Percentiles rank a stretch among this genome's conserved stretches.
Conservation (phyloP, 2,329 filamentous ascomycete species). For the Claviceps sorghi region DNA sequence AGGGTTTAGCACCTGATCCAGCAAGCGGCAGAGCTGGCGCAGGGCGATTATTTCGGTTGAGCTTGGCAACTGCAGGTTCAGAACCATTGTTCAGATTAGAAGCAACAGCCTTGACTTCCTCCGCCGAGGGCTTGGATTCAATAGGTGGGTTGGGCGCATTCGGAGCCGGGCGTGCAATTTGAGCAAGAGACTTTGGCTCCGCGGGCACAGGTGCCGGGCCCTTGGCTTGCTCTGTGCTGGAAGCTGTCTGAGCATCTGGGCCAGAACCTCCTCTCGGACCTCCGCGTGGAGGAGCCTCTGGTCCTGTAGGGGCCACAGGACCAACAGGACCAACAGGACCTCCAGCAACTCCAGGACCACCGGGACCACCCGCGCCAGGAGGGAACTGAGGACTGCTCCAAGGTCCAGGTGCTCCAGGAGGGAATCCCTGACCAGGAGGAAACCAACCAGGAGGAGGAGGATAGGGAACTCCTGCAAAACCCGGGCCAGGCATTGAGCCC, state of each 20-base stretch:
- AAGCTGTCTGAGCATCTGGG: conserved; percentile 31
- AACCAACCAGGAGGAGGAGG: conserved; percentile 68
- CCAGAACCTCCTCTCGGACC: conserved; percentile 26
- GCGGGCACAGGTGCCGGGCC: conserved; percentile 30
- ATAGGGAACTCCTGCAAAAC: conserved; percentile 62
- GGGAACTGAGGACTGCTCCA: conserved; percentile 48
- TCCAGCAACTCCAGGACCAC: background rate
- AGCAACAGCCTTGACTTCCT: conserved; percentile 28
- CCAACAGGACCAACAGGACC: conserved; percentile 31
- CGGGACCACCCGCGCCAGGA: conserved; percentile 25
- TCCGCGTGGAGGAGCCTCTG: conserved; percentile 40
- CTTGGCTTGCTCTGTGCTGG: conserved; percentile 33
- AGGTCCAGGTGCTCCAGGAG: conserved; percentile 35
- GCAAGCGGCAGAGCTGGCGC: conserved; percentile 52
- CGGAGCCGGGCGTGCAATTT: conserved; percentile 31
- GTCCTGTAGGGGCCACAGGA: conserved; percentile 40
- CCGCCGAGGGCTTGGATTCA: conserved; percentile 50
- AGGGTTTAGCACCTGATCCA: conserved; percentile 27
- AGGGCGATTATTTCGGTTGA: conserved; percentile 31
- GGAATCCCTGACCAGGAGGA: conserved; percentile 62
- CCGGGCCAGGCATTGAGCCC: conserved; percentile 42
- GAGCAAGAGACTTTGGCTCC: conserved; percentile 38
- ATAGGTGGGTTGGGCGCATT: conserved; percentile 48
- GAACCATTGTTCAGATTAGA: conserved; percentile 26
- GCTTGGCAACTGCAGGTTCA: conserved; percentile 21